Evolutionary conservation across 352 stramenopile genomes (phyloP), one percentile per base, ranked within the genome.

Genomic region (Thraustotheca clavata): DNA sequence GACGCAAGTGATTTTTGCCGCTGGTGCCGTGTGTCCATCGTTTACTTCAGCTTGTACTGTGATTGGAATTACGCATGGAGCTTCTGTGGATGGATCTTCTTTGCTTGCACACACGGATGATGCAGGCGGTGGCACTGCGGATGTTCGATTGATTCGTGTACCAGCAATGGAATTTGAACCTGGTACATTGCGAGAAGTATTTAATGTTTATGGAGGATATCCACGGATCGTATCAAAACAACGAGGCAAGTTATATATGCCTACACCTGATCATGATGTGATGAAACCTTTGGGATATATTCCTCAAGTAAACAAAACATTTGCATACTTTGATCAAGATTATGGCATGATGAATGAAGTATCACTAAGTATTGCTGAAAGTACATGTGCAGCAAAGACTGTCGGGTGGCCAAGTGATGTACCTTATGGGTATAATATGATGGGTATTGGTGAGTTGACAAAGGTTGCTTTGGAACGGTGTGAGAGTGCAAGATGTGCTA

Each of bases 331-430:
- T 49, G 93, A 98, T 67, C 91, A 96, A 49, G 85, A 92, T 70
- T 94, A 98, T 67, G 91, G 86, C 34, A 91, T 97, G 71, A 96
- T 98, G 73, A 98, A 98, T 73, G 94, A 98, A 60, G 72, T 89
- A 59, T 83, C 96, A 73, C 75, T 98, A 40, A 96, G 77, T 50
- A 98, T 98, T 48, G 90, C 81, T 4, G 94, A 98, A 79, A 96
- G 83, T 54, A 98, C 93, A n/a, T 98, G 92, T 61, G 80, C 82
- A 5, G 83, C 83, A 20, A 83, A 88, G 49, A 94, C 83, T 35
- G 74, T 88, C 35, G 77, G 87, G 59, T 94, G 83, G 85, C 50
- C 81, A 2, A 55, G 75, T 2, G 65, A 91, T 39, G 62, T 78
- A 1, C 40, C 71, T 5, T 73, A 85, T 27, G 91, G 90, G 43